Percentiles rank a stretch among this genome's conserved stretches.
Evolutionary conservation across 148 eudicot species (phyloP).

Genomic region (Tetragonia tetragonoides): DNA sequence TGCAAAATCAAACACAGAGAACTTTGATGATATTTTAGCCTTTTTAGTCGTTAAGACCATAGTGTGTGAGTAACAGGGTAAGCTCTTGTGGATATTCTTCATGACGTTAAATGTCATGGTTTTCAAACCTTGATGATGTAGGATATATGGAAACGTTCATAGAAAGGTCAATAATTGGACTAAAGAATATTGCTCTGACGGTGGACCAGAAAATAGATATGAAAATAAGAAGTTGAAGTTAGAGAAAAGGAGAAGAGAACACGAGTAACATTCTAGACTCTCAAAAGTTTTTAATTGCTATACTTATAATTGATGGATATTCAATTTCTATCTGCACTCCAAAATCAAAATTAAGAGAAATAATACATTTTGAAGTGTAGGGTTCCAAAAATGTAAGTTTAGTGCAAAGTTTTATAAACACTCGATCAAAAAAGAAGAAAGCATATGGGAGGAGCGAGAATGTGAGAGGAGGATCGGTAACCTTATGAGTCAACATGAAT

Average conservation of each 20-base stretch:
- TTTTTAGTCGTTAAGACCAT: background rate
- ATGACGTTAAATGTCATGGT: constrained; percentile 9
- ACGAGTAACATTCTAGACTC: too few relatives aligned
- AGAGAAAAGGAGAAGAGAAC: background rate
- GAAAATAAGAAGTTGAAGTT: background rate
- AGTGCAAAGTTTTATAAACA: too few relatives aligned
- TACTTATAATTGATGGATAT: too few relatives aligned
- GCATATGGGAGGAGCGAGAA: too few relatives aligned
- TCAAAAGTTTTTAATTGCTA: too few relatives aligned
- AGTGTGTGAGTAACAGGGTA: background rate
- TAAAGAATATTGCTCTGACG: background rate
- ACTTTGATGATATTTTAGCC: background rate
- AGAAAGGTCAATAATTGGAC: constrained; percentile 11
- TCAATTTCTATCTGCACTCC: too few relatives aligned
- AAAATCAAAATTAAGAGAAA: too few relatives aligned
- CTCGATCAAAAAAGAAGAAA: too few relatives aligned
- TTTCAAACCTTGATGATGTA: constrained; percentile 21
- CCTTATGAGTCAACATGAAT: too few relatives aligned
- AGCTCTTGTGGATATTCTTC: constrained; percentile 3
- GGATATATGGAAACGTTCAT: background rate
- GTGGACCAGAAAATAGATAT: background rate
- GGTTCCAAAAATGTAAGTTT: too few relatives aligned
- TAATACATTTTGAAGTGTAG: too few relatives aligned
- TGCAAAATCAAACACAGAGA: background rate
- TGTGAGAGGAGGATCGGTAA: too few relatives aligned